These are phyloP conservation scores for Boletus rufocinnamomeus DNA, from an alignment of 768 basidiomycete species.

Conservation along the genomic window DNA sequence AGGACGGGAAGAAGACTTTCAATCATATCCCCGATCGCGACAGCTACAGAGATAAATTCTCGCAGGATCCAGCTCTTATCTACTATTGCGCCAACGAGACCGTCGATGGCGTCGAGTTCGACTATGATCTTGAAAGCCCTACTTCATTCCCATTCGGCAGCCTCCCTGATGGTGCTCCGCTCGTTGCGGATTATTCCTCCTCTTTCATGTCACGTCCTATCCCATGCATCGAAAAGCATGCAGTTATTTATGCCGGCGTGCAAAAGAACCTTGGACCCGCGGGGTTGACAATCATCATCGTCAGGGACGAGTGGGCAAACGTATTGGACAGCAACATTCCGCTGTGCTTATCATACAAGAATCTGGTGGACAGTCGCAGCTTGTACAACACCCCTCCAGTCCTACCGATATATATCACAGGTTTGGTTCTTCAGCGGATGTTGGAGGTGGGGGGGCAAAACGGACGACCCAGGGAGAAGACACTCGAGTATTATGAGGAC, in stretches of 20 bases:
- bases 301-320: constrained; percentile 84
- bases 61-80: constrained; percentile 79
- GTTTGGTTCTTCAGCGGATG: constrained; percentile 78
- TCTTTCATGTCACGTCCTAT: constrained; percentile 97
- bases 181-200: constrained; percentile 94
- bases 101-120: constrained; percentile 91
- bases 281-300: constrained; percentile 90
- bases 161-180: constrained; percentile 61
- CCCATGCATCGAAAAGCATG: constrained; percentile 83
- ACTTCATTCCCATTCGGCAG: constrained; percentile 82
- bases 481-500: constrained; percentile 63
- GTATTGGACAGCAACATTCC: constrained; percentile 78
- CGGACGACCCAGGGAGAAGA: constrained; percentile 47
- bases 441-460: constrained; percentile 34
- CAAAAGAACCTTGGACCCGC: constrained; percentile 98
- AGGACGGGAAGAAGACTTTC: constrained; percentile 64
- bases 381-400: constrained; percentile 94
- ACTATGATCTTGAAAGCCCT: constrained; percentile 51
- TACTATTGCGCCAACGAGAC: constrained; percentile 99
- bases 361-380: constrained; percentile 69
- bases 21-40: constrained; percentile 76
- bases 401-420: constrained; percentile 87
- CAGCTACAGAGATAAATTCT: constrained; percentile 66
- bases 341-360: constrained; percentile 79
- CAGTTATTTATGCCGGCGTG: constrained; percentile 93